phyloP scores from a whole-genome alignment of 257 asterid genomes.

The Forsythia viridissima region DNA sequence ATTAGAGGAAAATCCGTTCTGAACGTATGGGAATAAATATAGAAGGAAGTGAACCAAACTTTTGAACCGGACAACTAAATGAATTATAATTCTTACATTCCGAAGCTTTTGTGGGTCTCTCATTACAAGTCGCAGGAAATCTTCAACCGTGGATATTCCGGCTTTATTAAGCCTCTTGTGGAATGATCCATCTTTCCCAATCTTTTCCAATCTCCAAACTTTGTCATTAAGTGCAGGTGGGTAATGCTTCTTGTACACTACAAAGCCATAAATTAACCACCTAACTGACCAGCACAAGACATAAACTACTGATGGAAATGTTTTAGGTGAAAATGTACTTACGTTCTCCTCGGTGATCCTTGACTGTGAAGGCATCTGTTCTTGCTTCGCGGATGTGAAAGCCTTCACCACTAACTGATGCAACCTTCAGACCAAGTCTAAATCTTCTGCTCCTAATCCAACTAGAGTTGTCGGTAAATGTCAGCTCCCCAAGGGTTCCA shows the following conservation, averaged over 20 bases:
- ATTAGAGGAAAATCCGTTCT: slow-evolving; percentile 6
- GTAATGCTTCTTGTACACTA: slow-evolving; percentile 96
- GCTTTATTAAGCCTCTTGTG: slow-evolving; percentile 87
- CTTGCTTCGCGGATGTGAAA: slow-evolving; percentile 82
- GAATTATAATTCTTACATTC: slow-evolving; percentile 47
- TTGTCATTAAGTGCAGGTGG: slow-evolving; percentile 91
- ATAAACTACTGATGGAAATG: slow-evolving; percentile 7
- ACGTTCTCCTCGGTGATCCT: slow-evolving; percentile 99
- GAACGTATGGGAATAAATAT: slow-evolving; percentile 8
- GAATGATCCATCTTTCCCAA: slow-evolving; percentile 94
- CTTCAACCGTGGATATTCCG: slow-evolving; percentile 76
- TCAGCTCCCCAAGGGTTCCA: slow-evolving; percentile 81
- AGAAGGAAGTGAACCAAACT: slow-evolving; percentile 2
- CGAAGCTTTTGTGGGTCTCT: slow-evolving; percentile 84
- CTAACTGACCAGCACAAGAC: slow-evolving; percentile 13
- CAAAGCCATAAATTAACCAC: slow-evolving; percentile 28
- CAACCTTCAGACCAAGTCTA: slow-evolving; percentile 78
- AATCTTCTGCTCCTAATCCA: slow-evolving; percentile 97
- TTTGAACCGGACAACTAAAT: not conserved
- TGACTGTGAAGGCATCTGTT: slow-evolving; percentile 91
- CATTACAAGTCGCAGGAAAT: slow-evolving; percentile 72
- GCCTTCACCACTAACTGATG: slow-evolving; percentile 60
- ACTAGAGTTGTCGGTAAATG: slow-evolving; percentile 95
- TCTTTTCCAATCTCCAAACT: slow-evolving; percentile 97
- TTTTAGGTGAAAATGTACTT: slow-evolving; percentile 29